These are phyloP conservation scores for Erigeron philadelphicus DNA, from an alignment of 140 eudicot genomes.

Conservation along the genomic window DNA sequence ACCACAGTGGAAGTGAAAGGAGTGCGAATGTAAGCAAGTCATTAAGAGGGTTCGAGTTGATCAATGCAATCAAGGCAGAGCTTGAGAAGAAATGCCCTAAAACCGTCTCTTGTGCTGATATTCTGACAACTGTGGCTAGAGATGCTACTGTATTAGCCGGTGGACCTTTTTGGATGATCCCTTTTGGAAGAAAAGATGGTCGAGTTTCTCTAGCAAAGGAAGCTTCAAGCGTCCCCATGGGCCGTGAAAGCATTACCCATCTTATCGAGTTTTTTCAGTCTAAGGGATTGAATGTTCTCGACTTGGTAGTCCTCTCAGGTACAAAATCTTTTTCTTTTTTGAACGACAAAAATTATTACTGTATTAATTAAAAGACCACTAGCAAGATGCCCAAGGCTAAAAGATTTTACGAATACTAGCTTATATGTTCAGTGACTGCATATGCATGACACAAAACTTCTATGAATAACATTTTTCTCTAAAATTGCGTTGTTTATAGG, in stretches of 20 bases:
- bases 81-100: conserved; percentile 71
- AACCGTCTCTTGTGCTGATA: conserved; percentile 80
- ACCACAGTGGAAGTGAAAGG: conserved; percentile 67
- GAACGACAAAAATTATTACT: too few species aligned
- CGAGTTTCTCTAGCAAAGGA: conserved; percentile 55
- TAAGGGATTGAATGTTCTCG: conserved; percentile 67
- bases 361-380: too few species aligned
- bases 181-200: conserved; percentile 81
- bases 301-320: conserved; percentile 86
- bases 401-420: too few species aligned
- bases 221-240: conserved; percentile 57
- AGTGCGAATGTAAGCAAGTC: conserved; percentile 55
- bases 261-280: conserved; percentile 71
- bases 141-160: conserved; percentile 63
- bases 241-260: conserved; percentile 59
- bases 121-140: conserved; percentile 60
- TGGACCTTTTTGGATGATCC: conserved; percentile 73
- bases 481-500: conserved; percentile 30
- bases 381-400: too few species aligned
- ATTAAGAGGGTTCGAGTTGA: conserved; percentile 68
- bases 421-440: too few species aligned
- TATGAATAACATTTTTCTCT: too few species aligned
- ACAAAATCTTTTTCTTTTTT: neutral
- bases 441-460: too few species aligned
- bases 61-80: conserved; percentile 57